Percentiles rank a stretch among this genome's conserved stretches.
These are phyloP conservation scores for Clitopilus hobsonii DNA, from an alignment of 768 basidiomycete species.

Conservation along the genomic window DNA sequence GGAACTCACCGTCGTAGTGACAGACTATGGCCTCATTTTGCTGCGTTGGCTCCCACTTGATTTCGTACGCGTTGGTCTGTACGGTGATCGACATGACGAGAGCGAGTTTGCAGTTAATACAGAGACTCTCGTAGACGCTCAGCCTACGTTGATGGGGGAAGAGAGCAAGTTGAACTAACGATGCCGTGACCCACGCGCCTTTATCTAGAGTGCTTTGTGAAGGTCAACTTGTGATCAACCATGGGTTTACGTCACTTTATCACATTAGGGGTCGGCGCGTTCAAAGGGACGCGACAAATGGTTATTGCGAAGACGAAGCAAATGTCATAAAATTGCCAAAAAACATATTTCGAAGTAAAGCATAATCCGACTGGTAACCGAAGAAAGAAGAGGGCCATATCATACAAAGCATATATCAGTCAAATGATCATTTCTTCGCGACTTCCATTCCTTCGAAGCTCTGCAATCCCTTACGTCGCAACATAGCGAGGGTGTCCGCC, in stretches of 20 bases:
- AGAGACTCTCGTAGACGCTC: background rate
- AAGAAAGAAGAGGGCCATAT: background rate
- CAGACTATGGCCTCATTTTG: constrained; percentile 9
- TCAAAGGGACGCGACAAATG: background rate
- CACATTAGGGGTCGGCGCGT: background rate
- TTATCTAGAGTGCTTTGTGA: background rate
- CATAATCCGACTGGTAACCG: background rate
- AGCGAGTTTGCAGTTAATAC: background rate
- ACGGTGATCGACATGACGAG: constrained; percentile 5
- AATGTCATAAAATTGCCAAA: background rate
- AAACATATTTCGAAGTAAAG: background rate
- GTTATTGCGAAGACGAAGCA: background rate
- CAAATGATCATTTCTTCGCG: constrained; percentile 8
- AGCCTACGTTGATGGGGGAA: background rate
- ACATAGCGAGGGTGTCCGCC: constrained; percentile 70
- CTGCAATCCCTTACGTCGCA: constrained; percentile 43
- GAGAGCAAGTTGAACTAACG: background rate
- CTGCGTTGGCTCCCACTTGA: constrained; percentile 12
- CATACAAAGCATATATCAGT: background rate
- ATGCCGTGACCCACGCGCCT: background rate
- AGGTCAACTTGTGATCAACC: background rate
- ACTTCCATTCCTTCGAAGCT: constrained; percentile 15
- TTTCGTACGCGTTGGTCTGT: constrained; percentile 16
- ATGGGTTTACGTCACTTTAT: background rate
- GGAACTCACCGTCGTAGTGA: constrained; percentile 21